Percentiles rank a stretch among this genome's conserved stretches.
Evolutionary conservation across 495 filamentous ascomycete genomes (phyloP).

Genomic region (Neurospora sp.): DNA sequence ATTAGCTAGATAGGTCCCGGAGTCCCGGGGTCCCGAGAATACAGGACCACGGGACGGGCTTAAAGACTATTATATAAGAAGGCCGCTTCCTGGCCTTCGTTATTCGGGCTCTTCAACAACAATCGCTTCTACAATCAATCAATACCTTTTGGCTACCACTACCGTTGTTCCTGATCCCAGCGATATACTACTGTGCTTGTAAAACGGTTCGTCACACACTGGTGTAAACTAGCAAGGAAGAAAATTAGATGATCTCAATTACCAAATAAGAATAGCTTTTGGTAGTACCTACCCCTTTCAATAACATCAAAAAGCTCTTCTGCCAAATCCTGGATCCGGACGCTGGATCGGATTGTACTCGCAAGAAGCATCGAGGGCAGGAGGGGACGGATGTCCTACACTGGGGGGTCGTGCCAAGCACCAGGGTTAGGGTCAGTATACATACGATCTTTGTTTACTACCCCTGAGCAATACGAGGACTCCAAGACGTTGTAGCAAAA

Average conservation of each 20-base stretch:
- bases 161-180: no score
- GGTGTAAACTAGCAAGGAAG: neutral
- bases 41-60: no score
- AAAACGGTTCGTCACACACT: neutral
- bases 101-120: no score
- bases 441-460: neutral
- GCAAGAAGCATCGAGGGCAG: neutral
- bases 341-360: neutral
- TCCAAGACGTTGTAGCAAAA: neutral
- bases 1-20: no score
- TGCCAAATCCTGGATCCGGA: neutral
- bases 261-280: no score
- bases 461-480: neutral
- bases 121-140: no score
- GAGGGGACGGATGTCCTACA: neutral
- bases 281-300: neutral
- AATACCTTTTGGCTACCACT: no score
- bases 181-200: no score
- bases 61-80: no score
- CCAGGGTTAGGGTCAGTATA: neutral
- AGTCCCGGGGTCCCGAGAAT: no score
- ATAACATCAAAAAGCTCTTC: neutral
- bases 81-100: no score
- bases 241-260: neutral
- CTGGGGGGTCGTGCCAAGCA: neutral